Base-by-base conservation (phyloP, 257 asterid genomes). In the Henckelia pumila region DNA sequence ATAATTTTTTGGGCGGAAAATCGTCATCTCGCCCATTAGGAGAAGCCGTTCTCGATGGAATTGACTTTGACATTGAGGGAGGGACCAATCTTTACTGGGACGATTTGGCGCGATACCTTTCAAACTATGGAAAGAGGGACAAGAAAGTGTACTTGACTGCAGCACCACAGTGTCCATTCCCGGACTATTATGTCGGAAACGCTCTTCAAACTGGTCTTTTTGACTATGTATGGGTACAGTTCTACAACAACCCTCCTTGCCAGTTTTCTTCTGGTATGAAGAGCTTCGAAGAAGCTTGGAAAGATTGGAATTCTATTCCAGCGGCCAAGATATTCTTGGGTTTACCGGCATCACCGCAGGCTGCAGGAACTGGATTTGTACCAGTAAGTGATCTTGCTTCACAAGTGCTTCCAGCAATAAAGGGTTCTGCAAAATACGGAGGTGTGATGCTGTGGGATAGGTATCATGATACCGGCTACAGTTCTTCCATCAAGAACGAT, bases 201-300 rank as follows among this genome's bases (percentile, higher is more conserved):
- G 82, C 86, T 1, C 74, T 81, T 22, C 24, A 68, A 23, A 78
- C 84, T 3, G 81, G 83, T 13, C 70, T 81, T 32, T 81, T 81
- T 32, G 80, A 81, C 71, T 81, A 81, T 73, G 86, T 81, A 33
- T 81, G 86, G 83, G 78, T 81, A 2, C 86, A 81, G 59, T 78
- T 81, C 49, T 81, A 78, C 10, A 81, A 81, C 68, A 78, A 81
- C 37, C 80, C 80, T 22, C 85, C 85, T 22, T 78, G 82, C 47
- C 84, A 81, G 33, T 76, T 72, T 50, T 60, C 68, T 20, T 73
- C 72, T 0, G 74, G 75, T 52, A 73, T 33, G 14, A 32, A n/a
- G 11, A 69, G 70, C 50, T 69, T 77, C 44, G 60, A 69, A 61
- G 70, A 70, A 22, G 69, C 82, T 0, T 82, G 82, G 81, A 79